phyloP scores from a whole-genome alignment of 331 rosid species.

The Quercus phellos region DNA sequence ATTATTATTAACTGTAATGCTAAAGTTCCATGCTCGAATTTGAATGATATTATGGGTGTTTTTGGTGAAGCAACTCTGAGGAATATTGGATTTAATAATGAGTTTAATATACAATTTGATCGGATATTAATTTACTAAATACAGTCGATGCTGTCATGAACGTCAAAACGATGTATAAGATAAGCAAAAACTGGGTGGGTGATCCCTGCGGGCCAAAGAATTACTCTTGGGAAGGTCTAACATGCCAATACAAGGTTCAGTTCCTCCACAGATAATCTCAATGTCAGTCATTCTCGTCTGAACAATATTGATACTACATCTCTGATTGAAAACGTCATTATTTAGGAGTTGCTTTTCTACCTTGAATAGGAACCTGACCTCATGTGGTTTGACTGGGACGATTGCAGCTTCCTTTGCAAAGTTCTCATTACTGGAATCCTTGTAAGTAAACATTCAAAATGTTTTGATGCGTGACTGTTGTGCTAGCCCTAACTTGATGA shows the following conservation, averaged over 20 bases:
- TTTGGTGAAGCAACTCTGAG: no score
- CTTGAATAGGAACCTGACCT: constrained; percentile 47
- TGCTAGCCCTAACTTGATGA: not conserved
- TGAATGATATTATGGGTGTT: no score
- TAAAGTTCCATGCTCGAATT: no score
- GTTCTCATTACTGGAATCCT: constrained; percentile 45
- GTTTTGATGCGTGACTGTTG: not conserved
- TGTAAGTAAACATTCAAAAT: constrained; percentile 37
- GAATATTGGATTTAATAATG: no score
- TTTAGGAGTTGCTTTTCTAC: constrained; percentile 1
- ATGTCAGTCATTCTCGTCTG: constrained; percentile 37
- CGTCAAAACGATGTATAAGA: constrained; percentile 33
- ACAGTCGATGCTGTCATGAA: constrained; percentile 52
- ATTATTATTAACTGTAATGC: no score
- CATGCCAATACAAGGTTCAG: constrained; percentile 41
- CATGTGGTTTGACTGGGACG: constrained; percentile 48
- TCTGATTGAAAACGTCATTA: not conserved
- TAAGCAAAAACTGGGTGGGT: constrained; percentile 52
- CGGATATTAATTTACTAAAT: not conserved
- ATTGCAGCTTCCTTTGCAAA: constrained; percentile 45
- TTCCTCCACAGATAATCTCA: constrained; percentile 44
- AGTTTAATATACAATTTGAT: no score
- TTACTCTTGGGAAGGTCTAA: constrained; percentile 59
- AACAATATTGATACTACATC: not conserved
- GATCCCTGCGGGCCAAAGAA: constrained; percentile 73